These are phyloP conservation scores for Talaromyces borbonicus DNA, from an alignment of 495 filamentous ascomycete genomes.

Conservation along the genomic window DNA sequence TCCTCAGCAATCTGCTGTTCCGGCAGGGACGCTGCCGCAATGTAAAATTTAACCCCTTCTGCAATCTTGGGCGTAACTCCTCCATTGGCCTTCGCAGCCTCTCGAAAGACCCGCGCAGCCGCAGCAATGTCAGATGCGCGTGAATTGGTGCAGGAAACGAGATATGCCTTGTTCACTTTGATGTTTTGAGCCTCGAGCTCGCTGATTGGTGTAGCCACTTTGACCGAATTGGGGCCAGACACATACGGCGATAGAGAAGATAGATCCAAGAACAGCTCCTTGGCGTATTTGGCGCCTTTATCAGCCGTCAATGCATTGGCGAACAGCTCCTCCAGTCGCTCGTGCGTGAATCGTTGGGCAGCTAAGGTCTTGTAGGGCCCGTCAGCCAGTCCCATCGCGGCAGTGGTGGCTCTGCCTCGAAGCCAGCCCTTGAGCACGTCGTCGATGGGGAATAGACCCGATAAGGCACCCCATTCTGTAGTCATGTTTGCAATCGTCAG, in stretches of 20 bases:
- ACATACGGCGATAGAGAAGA: conserved; percentile 81
- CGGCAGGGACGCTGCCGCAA: conserved; percentile 73
- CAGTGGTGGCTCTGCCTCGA: conserved; percentile 59
- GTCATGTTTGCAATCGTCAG: conserved; percentile 92
- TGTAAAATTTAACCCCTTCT: conserved; percentile 74
- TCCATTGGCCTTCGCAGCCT: conserved; percentile 44
- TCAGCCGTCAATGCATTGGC: conserved; percentile 59
- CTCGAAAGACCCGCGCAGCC: conserved; percentile 79
- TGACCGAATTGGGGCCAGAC: conserved; percentile 74
- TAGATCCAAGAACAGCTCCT: conserved; percentile 66
- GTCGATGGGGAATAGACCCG: conserved; percentile 72
- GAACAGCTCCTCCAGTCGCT: conserved; percentile 61
- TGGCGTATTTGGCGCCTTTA: conserved; percentile 70
- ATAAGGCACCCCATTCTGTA: conserved; percentile 85
- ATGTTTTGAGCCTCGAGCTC: conserved; percentile 68
- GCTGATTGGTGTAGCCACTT: conserved; percentile 59
- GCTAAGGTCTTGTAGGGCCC: conserved; percentile 28
- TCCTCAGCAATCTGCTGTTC: conserved; percentile 77
- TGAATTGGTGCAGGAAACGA: conserved; percentile 88
- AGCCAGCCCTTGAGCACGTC: conserved; percentile 63
- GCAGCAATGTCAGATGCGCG: conserved; percentile 73
- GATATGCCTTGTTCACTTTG: conserved; percentile 73
- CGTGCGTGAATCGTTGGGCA: conserved; percentile 52
- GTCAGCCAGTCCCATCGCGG: conserved; percentile 43
- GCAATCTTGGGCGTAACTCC: conserved; percentile 61